phyloP scores from a whole-genome alignment of 163 green algal genomes.

The Scenedesmus sp. region DNA sequence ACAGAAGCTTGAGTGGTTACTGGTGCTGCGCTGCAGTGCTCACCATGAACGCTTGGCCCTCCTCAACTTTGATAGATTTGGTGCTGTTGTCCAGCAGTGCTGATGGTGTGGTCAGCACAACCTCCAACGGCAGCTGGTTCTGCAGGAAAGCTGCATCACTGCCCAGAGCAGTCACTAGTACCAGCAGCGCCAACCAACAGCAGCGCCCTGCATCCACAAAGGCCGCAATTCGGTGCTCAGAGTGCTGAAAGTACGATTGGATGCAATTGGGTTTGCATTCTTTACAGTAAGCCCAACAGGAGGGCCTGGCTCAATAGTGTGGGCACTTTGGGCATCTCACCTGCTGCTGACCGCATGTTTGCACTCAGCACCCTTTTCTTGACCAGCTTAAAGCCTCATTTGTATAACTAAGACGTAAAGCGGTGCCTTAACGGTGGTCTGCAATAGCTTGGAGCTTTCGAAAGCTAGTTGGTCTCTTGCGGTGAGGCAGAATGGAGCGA shows the following conservation, averaged over 20 bases:
- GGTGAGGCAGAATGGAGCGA: background rate
- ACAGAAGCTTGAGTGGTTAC: background rate
- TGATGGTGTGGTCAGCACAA: background rate
- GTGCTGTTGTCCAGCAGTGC: background rate
- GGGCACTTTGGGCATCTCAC: background rate
- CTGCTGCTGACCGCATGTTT: background rate
- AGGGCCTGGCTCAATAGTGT: background rate
- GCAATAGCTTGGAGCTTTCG: background rate
- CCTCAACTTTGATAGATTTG: background rate
- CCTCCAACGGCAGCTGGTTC: background rate
- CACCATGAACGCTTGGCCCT: conserved; percentile 23
- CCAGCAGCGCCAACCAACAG: background rate
- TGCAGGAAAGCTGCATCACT: background rate
- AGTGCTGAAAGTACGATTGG: no score
- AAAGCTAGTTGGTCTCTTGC: background rate
- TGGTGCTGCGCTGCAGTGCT: background rate
- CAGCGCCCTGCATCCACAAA: background rate
- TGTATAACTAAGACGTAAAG: background rate
- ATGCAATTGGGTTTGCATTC: background rate
- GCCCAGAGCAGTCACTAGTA: background rate
- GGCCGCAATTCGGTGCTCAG: background rate
- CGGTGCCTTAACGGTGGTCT: background rate
- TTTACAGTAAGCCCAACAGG: background rate
- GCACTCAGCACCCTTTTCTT: background rate
- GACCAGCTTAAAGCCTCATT: background rate